Base-by-base conservation (phyloP, 371 early-diverging fungal species). In the Saksenaea vasiformis region DNA sequence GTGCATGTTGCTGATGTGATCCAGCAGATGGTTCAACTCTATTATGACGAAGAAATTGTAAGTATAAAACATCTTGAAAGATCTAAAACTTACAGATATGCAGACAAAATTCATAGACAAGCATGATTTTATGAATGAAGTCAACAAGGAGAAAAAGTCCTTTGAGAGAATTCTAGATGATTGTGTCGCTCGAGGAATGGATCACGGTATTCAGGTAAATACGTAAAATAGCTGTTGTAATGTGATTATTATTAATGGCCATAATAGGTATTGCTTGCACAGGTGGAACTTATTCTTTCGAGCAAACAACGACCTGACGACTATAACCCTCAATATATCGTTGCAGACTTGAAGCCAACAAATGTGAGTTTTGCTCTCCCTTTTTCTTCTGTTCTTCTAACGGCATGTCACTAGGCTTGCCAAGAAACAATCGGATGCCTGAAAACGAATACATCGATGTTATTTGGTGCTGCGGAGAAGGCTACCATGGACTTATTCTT, bases 401-500 rank as follows among this genome's bases (percentile, higher is more conserved):
- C 27, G 24, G 8, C n/a, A 36, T 41, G 43, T 27, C 24, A 38
- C 24, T 69, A 85, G 80, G 86, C 87, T 13, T 87, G 86, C 62
- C 76, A 80, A 31, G 87, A 90, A 53, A 89, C 90, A 0, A 88
- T 97, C 47, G 85, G 86, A 47, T 93, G 93, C 73, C 71, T 97
- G 63, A 85, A 86, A 36, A 79, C 85, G 5, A 93, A 95, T 61
- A 88, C 90, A 9, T 82, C 88, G 58, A 82, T 92, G 70, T 64
- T 95, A 62, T 71, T 72, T 19, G 92, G 90, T 15, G 88, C 89
- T 51, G 87, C 93, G 3, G 95, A 97, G 60, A 91, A 91, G 65
- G 75, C 90, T 28, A 93, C 93, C n/a, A 85, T 95, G 72, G 93
- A 94, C 61, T 89, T 97, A 36, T 95, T 95, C 71, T 86, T 93